Percentiles rank a stretch among this genome's conserved stretches.
These are phyloP conservation scores for Cryphonectria parasitica DNA, from an alignment of 2,329 filamentous ascomycete species.

Conservation along the genomic window DNA sequence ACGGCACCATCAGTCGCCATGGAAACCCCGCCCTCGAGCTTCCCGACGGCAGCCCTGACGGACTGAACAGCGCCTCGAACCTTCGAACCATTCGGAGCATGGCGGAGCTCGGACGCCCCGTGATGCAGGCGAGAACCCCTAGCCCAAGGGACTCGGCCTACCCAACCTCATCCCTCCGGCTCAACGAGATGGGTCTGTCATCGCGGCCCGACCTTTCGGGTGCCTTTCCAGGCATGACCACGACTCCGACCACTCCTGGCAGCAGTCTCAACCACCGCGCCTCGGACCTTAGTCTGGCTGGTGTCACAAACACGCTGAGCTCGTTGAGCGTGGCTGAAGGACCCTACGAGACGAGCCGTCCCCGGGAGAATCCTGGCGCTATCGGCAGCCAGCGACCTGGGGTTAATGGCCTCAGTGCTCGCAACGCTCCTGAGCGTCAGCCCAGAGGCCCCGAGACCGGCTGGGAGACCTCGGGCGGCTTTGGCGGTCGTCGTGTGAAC, in stretches of 20 bases:
- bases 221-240: slow-evolving; percentile 26
- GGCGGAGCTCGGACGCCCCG: slow-evolving; percentile 67
- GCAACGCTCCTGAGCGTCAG: slow-evolving; percentile 61
- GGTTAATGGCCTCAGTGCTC: slow-evolving; percentile 47
- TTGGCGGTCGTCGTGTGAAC: slow-evolving; percentile 57
- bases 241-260: slow-evolving; percentile 43
- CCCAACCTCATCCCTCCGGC: slow-evolving; percentile 24
- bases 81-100: slow-evolving; percentile 95
- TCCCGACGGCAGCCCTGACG: slow-evolving; percentile 72
- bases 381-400: slow-evolving; percentile 68
- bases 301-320: slow-evolving; percentile 49
- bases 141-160: slow-evolving; percentile 27
- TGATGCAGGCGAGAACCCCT: slow-evolving; percentile 26
- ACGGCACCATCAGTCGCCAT: slow-evolving; percentile 78
- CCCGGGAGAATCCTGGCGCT: slow-evolving; percentile 59
- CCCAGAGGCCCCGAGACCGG: slow-evolving; percentile 61
- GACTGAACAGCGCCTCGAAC: slow-evolving; percentile 69
- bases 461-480: slow-evolving; percentile 61
- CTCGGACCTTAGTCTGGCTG: slow-evolving; percentile 39
- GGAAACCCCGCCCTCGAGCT: slow-evolving; percentile 80
- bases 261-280: slow-evolving; percentile 33
- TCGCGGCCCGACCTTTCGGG: slow-evolving; percentile 26
- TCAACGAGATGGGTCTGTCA: slow-evolving; percentile 27
- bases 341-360: slow-evolving; percentile 50
- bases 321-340: slow-evolving; percentile 53